These are phyloP conservation scores for Beauveria asiatica DNA, from an alignment of 2,329 filamentous ascomycete species.

Conservation along the genomic window DNA sequence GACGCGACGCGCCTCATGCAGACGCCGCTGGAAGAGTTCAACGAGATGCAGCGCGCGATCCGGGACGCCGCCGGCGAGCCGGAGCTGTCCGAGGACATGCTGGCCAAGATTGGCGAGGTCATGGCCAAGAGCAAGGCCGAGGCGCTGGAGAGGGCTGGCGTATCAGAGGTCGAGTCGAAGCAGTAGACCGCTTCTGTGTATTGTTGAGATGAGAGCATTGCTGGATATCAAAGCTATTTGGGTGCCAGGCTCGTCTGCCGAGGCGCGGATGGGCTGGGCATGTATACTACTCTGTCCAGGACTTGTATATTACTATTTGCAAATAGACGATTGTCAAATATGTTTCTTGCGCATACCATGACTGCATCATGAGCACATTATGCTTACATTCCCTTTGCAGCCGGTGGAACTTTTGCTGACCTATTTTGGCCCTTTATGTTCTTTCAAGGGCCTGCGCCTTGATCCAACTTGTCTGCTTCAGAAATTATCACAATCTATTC, in stretches of 20 bases:
- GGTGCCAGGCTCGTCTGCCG: neutral
- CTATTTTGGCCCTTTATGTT: too few species aligned
- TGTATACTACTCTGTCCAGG: constrained; percentile 3
- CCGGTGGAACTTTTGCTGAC: too few species aligned
- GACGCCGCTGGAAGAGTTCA: constrained; percentile 52
- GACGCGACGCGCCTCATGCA: constrained; percentile 32
- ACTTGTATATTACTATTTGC: constrained; percentile 11
- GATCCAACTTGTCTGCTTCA: too few species aligned
- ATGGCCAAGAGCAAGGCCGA: constrained; percentile 45
- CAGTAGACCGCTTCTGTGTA: constrained; percentile 1
- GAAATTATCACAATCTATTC: too few species aligned
- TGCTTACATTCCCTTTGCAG: too few species aligned
- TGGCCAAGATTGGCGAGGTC: constrained; percentile 53
- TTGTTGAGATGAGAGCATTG: neutral
- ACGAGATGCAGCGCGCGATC: constrained; percentile 43
- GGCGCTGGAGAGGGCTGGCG: constrained; percentile 29
- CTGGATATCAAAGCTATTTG: neutral
- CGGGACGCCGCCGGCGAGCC: constrained; percentile 47
- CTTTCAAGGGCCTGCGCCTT: too few species aligned
- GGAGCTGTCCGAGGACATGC: constrained; percentile 47
- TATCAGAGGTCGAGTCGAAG: constrained; percentile 22
- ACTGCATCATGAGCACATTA: too few species aligned
- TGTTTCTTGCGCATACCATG: neutral
- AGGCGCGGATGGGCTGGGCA: neutral
- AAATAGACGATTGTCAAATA: constrained; percentile 9